Percentiles rank a stretch among this genome's conserved stretches.
Conservation (phyloP, 495 filamentous ascomycete genomes). For the Chaetomidium leptoderma region DNA sequence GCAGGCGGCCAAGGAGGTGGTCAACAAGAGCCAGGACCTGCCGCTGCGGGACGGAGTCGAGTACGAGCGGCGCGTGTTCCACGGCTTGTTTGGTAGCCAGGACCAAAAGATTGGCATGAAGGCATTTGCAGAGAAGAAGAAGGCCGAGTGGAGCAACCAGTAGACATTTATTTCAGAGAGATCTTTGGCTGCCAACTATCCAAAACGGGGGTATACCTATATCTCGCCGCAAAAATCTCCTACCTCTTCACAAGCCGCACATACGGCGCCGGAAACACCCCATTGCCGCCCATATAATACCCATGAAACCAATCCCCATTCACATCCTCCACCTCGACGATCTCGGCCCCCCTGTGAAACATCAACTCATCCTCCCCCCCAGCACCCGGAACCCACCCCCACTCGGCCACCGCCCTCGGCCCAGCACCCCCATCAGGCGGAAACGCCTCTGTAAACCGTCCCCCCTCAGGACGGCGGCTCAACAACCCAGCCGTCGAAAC, state of each 20-base stretch:
- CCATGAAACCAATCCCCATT: conserved; percentile 87
- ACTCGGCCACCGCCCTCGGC: conserved; percentile 56
- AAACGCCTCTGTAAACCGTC: conserved; percentile 36
- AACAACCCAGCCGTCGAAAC: conserved; percentile 20
- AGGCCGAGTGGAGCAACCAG: conserved; percentile 84
- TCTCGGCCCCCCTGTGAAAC: conserved; percentile 78
- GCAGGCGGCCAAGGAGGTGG: conserved; percentile 92
- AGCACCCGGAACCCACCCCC: conserved; percentile 66
- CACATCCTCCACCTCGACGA: conserved; percentile 72
- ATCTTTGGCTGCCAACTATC: neutral
- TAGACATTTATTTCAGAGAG: conserved; percentile 45
- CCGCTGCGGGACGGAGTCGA: conserved; percentile 84
- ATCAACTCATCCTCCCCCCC: conserved; percentile 65
- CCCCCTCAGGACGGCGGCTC: conserved; percentile 8
- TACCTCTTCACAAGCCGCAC: conserved; percentile 38
- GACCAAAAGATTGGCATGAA: conserved; percentile 98
- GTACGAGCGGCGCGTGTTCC: conserved; percentile 89
- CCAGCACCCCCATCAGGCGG: conserved; percentile 70
- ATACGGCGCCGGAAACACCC: conserved; percentile 73
- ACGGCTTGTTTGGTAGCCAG: conserved; percentile 82
- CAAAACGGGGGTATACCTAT: neutral
- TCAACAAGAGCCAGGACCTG: conserved; percentile 93
- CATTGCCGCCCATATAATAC: conserved; percentile 67
- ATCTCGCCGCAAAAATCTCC: neutral
- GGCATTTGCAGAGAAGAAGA: conserved; percentile 92